Conservation (phyloP, 2,329 filamentous ascomycete genomes). For the Fusarium mundagurra region DNA sequence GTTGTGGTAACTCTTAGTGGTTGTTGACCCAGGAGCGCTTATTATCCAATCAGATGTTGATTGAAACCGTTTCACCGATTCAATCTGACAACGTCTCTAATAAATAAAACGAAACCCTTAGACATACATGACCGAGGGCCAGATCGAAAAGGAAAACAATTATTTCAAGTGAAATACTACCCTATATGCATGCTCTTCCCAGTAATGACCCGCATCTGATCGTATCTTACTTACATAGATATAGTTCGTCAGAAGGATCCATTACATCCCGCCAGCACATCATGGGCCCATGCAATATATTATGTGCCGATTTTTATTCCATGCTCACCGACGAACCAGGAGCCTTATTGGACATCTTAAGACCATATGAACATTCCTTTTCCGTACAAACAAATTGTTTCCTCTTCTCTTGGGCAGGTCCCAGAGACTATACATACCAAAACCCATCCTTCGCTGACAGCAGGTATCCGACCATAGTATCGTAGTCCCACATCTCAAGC, state of each 20-base stretch:
- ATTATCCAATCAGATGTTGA: conserved; percentile 13
- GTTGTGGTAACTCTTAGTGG: conserved; percentile 37
- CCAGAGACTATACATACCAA: background rate
- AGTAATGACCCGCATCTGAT: conserved; percentile 21
- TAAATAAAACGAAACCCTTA: background rate
- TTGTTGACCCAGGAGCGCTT: conserved; percentile 18
- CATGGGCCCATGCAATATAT: conserved; percentile 26
- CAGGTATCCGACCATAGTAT: background rate
- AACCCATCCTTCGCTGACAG: background rate
- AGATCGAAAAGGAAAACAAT: background rate
- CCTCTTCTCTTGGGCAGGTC: background rate
- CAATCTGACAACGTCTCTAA: conserved; percentile 6
- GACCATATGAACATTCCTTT: background rate
- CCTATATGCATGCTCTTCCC: conserved; percentile 15
- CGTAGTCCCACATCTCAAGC: background rate
- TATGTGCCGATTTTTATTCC: conserved; percentile 9
- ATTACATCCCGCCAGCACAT: conserved; percentile 15
- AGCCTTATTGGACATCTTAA: background rate
- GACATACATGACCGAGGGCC: background rate
- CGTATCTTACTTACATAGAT: conserved; percentile 4
- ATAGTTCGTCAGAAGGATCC: conserved; percentile 24
- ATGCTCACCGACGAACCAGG: background rate
- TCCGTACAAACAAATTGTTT: background rate
- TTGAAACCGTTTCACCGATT: conserved; percentile 16
- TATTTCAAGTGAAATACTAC: conserved; percentile 1